Percentiles rank a stretch among this genome's conserved stretches.
Conservation (phyloP, 352 stramenopile species). For the Aphanomyces stellatus region DNA sequence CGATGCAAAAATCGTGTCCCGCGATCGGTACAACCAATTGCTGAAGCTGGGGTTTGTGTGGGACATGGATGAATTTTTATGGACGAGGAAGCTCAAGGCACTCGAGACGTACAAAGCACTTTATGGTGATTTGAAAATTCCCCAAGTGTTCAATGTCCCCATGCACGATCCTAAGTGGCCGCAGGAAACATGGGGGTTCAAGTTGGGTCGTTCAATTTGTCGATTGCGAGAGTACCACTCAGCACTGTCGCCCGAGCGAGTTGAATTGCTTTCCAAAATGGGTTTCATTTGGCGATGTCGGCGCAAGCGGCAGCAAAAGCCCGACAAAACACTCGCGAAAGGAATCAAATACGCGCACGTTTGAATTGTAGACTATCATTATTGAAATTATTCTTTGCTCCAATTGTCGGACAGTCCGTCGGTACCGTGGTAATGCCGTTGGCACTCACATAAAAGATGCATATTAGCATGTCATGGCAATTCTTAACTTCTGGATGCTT, state of each 20-base stretch:
- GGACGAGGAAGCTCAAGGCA: not conserved
- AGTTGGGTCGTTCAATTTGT: conserved; percentile 29
- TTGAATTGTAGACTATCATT: no score
- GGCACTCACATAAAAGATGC: no score
- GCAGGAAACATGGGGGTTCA: conserved; percentile 1
- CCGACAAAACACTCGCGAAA: not conserved
- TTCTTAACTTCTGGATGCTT: no score
- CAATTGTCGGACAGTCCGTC: no score
- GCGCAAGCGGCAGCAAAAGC: not conserved
- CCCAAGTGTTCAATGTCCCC: conserved; percentile 17
- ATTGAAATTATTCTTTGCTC: no score
- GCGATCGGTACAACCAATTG: not conserved
- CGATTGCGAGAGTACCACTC: not conserved
- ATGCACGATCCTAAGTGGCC: conserved; percentile 1
- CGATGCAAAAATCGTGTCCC: not conserved
- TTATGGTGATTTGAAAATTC: not conserved
- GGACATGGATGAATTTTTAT: conserved; percentile 14
- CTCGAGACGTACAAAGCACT: not conserved
- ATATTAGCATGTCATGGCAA: no score
- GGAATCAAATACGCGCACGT: no score
- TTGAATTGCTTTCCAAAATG: not conserved
- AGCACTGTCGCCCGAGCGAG: not conserved
- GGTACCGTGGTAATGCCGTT: no score
- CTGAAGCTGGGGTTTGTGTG: conserved; percentile 12
- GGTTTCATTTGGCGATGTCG: conserved; percentile 1